These are phyloP conservation scores for Laburnicola sp. DNA, from an alignment of 2,329 filamentous ascomycete species.

Conservation along the genomic window DNA sequence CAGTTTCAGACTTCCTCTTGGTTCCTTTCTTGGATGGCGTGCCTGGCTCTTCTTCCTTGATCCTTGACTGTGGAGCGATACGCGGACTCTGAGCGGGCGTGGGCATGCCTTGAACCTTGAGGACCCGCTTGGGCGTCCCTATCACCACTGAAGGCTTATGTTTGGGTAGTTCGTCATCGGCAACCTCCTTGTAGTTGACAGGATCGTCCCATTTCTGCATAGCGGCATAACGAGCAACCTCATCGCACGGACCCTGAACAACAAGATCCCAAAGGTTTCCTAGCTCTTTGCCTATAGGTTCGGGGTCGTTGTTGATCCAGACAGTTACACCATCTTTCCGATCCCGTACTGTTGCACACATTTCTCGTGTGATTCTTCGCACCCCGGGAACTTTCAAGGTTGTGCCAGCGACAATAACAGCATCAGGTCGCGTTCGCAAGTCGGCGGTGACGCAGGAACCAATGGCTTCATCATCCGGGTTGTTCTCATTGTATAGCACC, in stretches of 20 bases:
- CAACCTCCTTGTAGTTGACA: conserved; percentile 38
- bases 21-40: conserved; percentile 40
- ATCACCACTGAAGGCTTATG: conserved; percentile 40
- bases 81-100: conserved; percentile 44
- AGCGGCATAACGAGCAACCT: conserved; percentile 74
- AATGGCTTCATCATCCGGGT: conserved; percentile 95
- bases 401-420: conserved; percentile 91
- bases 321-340: conserved; percentile 83
- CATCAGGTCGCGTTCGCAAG: conserved; percentile 81
- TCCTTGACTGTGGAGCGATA: conserved; percentile 26
- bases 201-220: conserved; percentile 62
- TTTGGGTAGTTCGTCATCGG: conserved; percentile 39
- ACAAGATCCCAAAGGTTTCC: conserved; percentile 93
- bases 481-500: conserved; percentile 96
- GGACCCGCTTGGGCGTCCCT: conserved; percentile 39
- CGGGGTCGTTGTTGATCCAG: conserved; percentile 91
- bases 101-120: conserved; percentile 36
- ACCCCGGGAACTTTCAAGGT: conserved; percentile 95
- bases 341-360: conserved; percentile 83
- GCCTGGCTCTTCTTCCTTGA: conserved; percentile 28
- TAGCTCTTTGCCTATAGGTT: conserved; percentile 79
- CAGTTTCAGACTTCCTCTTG: conserved; percentile 34
- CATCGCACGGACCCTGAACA: conserved; percentile 83
- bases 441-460: conserved; percentile 87
- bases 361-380: conserved; percentile 82